A percentile compares a stretch with the other conserved stretches of the same genome.
phyloP scores from a whole-genome alignment of 2,329 filamentous ascomycete genomes.

The Fusarium pseudocircinatum region DNA sequence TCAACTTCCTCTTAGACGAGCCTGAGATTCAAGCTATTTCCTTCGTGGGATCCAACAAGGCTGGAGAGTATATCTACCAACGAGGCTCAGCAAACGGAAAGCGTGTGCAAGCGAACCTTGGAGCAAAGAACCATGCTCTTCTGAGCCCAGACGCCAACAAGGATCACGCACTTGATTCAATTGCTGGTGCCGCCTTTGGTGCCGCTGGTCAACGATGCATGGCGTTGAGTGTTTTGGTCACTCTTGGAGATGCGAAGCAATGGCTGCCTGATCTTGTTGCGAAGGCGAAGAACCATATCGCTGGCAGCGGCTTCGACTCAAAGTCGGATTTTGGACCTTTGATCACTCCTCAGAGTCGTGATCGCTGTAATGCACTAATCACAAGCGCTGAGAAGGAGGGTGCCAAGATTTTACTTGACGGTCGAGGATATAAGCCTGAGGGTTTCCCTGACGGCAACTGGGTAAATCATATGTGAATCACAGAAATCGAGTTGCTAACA shows the following conservation, averaged over 20 bases:
- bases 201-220: constrained; percentile 84
- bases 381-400: constrained; percentile 78
- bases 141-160: constrained; percentile 83
- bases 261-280: constrained; percentile 80
- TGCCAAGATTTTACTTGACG: constrained; percentile 79
- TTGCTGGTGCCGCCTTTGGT: constrained; percentile 82
- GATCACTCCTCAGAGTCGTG: constrained; percentile 77
- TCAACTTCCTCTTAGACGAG: constrained; percentile 82
- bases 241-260: constrained; percentile 78
- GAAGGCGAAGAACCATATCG: constrained; percentile 72
- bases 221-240: constrained; percentile 79
- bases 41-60: constrained; percentile 84
- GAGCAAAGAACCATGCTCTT: constrained; percentile 84
- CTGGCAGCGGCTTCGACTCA: constrained; percentile 80
- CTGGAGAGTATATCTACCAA: constrained; percentile 81
- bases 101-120: constrained; percentile 82
- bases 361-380: constrained; percentile 77
- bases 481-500: background rate
- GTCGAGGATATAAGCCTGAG: constrained; percentile 74
- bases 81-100: constrained; percentile 81
- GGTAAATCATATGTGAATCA: constrained; percentile 39
- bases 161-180: constrained; percentile 81
- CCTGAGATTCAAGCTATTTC: constrained; percentile 81
- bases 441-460: constrained; percentile 77
- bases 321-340: constrained; percentile 80